Percentiles rank a stretch among this genome's conserved stretches.
These are phyloP conservation scores for Sclerospora graminicola DNA, from an alignment of 352 stramenopile species.

Conservation along the genomic window DNA sequence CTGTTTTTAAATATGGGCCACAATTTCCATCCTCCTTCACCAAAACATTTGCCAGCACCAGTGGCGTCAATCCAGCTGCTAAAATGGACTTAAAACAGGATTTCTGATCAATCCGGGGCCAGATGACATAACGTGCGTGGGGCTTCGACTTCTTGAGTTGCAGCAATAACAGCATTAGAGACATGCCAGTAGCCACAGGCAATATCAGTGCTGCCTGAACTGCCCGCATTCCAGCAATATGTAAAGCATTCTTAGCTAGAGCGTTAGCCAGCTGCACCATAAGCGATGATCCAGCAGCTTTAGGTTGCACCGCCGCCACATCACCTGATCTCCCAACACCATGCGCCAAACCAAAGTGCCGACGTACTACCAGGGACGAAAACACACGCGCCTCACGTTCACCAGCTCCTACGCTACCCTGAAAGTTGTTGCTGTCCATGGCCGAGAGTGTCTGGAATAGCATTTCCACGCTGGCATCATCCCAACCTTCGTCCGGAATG, in stretches of 20 bases:
- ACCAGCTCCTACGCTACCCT: slow-evolving; percentile 86
- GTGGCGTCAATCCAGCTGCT: slow-evolving; percentile 85
- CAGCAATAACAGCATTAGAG: slow-evolving; percentile 86
- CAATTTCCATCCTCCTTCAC: slow-evolving; percentile 32
- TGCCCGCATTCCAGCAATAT: slow-evolving; percentile 65
- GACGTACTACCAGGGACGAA: slow-evolving; percentile 53
- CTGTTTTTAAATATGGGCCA: slow-evolving; percentile 81
- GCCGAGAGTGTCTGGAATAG: slow-evolving; percentile 79
- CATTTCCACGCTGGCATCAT: slow-evolving; percentile 81
- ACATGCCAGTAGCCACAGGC: slow-evolving; percentile 97
- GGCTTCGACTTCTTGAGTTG: slow-evolving; percentile 58
- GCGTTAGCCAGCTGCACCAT: slow-evolving; percentile 90
- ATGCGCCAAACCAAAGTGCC: slow-evolving; percentile 92
- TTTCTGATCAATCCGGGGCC: slow-evolving; percentile 98
- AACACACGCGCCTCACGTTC: slow-evolving; percentile 95
- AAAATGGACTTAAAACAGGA: slow-evolving; percentile 97
- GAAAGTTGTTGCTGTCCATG: slow-evolving; percentile 95
- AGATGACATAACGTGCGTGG: slow-evolving; percentile 76
- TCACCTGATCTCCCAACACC: slow-evolving; percentile 96
- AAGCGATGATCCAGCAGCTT: slow-evolving; percentile 94
- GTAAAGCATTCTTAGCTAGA: slow-evolving; percentile 87
- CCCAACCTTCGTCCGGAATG: slow-evolving; percentile 83
- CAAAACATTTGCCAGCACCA: slow-evolving; percentile 77
- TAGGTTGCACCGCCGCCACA: slow-evolving; percentile 97
- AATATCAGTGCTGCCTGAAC: slow-evolving; percentile 84